These are phyloP conservation scores for Penstemon barbatus DNA, from an alignment of 257 asterid genomes.

Conservation along the genomic window DNA sequence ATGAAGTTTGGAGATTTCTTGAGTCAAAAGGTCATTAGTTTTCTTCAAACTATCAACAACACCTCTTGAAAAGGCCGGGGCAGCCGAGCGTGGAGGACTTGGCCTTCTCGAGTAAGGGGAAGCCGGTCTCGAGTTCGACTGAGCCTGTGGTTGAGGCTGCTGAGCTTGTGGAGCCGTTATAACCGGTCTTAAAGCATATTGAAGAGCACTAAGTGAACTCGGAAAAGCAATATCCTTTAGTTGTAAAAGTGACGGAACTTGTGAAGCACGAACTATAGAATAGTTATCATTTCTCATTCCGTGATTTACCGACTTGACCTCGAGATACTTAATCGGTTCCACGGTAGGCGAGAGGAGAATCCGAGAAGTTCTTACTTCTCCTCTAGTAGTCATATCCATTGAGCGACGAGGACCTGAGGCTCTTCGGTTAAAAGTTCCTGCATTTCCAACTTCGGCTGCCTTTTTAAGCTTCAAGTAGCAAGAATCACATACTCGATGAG, in stretches of 20 bases:
- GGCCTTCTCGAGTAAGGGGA: conserved; percentile 91
- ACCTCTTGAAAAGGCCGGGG: conserved; percentile 83
- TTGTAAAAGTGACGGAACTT: conserved; percentile 84
- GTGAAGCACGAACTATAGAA: conserved; percentile 77
- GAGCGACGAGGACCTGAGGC: conserved; percentile 49
- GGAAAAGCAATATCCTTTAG: conserved; percentile 90
- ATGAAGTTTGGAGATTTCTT: conserved; percentile 73
- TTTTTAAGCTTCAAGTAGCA: conserved; percentile 71
- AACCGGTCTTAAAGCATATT: conserved; percentile 71
- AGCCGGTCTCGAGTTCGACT: conserved; percentile 67
- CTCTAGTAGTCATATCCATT: conserved; percentile 39
- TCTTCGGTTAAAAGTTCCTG: conserved; percentile 41
- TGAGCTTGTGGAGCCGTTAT: conserved; percentile 37
- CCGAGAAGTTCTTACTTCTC: conserved; percentile 52
- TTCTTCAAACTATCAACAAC: conserved; percentile 74
- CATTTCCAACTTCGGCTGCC: conserved; percentile 54
- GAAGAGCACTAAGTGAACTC: conserved; percentile 90
- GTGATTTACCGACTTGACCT: conserved; percentile 56
- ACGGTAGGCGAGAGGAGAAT: conserved; percentile 60
- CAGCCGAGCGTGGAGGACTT: conserved; percentile 76
- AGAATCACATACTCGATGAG: conserved; percentile 88
- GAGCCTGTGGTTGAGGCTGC: conserved; percentile 39
- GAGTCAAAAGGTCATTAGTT: conserved; percentile 70
- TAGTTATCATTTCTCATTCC: conserved; percentile 47
- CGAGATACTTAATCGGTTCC: conserved; percentile 86